These are phyloP conservation scores for Lyophyllum decastes DNA, from an alignment of 768 basidiomycete genomes.

Conservation along the genomic window DNA sequence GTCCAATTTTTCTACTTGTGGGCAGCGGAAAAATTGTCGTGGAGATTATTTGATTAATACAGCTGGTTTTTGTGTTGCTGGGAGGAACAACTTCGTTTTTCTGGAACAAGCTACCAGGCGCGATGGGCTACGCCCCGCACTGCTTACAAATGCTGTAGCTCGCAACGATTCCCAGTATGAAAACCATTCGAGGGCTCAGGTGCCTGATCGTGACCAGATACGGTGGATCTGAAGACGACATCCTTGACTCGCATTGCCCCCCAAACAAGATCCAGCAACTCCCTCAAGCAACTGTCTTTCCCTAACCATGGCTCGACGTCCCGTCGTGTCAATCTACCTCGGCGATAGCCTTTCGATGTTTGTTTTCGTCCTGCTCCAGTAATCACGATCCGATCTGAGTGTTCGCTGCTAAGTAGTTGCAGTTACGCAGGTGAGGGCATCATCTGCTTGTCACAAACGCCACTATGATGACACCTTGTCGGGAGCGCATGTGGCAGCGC, in stretches of 20 bases:
- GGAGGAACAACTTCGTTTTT: neutral
- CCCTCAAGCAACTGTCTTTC: neutral
- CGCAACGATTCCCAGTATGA: neutral
- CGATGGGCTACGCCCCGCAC: neutral
- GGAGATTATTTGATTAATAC: slow-evolving; percentile 32
- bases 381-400: neutral
- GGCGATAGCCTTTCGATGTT: neutral
- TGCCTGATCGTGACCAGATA: slow-evolving; percentile 1
- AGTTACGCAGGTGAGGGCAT: neutral
- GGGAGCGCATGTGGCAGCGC: neutral
- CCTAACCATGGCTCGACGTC: neutral
- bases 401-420: neutral
- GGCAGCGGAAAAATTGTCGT: slow-evolving; percentile 49
- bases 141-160: neutral
- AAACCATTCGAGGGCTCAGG: neutral
- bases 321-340: neutral
- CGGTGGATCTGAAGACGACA: neutral
- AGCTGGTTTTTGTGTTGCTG: neutral
- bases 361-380: neutral
- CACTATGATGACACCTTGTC: neutral
- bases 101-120: neutral
- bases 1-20: slow-evolving; percentile 5
- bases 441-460: neutral
- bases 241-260: too few relatives aligned
- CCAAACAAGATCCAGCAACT: neutral